phyloP scores from a whole-genome alignment of 148 eudicot genomes.

The Persicaria tinctoria region DNA sequence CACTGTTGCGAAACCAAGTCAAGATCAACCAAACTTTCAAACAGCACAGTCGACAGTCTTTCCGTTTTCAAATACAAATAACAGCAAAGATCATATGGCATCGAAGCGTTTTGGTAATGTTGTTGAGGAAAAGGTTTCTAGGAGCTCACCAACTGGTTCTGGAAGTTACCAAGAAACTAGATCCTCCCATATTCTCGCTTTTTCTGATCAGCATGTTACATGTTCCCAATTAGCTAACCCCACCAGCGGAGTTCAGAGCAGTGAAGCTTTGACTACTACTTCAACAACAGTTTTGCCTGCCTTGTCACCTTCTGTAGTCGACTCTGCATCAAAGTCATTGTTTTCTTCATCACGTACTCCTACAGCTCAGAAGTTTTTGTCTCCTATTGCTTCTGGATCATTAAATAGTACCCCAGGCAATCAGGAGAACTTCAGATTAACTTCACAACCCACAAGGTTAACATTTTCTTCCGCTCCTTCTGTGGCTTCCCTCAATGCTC shows the following conservation, averaged over 20 bases:
- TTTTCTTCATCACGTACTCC: conserved; percentile 24
- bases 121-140: conserved; percentile 19
- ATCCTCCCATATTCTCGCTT: conserved; percentile 14
- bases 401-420: not conserved
- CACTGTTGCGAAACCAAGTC: conserved; percentile 18
- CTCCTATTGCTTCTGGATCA: conserved; percentile 16
- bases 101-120: conserved; percentile 22
- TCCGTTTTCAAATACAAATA: conserved; percentile 22
- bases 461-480: conserved; percentile 26
- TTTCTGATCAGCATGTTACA: conserved; percentile 17
- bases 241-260: conserved; percentile 19
- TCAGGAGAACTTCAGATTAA: not conserved
- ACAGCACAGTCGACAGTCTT: conserved; percentile 19
- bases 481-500: conserved; percentile 17
- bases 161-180: conserved; percentile 22
- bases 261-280: conserved; percentile 15
- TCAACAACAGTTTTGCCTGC: conserved; percentile 21
- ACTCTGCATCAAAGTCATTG: conserved; percentile 15
- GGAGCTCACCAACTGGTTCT: conserved; percentile 20
- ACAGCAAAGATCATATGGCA: conserved; percentile 18
- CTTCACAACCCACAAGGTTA: conserved; percentile 22
- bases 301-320: conserved; percentile 18
- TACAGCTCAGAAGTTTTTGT: conserved; percentile 21
- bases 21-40: conserved; percentile 17
- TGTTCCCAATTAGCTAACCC: conserved; percentile 22